Base-by-base conservation (phyloP, 176 grass and related monocot species). In the Carex myosuroides region DNA sequence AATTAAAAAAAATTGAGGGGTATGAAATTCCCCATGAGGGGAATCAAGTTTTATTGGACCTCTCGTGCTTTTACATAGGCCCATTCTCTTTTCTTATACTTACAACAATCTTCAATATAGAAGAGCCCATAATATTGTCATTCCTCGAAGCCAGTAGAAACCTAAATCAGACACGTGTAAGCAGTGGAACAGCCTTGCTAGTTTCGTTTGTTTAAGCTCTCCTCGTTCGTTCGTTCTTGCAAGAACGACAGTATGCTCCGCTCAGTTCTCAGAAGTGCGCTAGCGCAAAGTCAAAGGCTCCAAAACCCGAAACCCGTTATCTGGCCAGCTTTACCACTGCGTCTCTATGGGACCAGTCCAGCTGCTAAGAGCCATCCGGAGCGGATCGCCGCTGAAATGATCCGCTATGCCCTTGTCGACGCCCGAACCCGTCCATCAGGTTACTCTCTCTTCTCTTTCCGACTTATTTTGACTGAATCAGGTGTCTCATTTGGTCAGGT, bases 321-420 rank as follows among this genome's bases (percentile, higher is more conserved):
- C 84, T 78, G 6, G n/a, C 44, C 63, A 18, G 55, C 20, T 22
- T 68, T 8, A 0, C 65, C 29, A 17, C 68, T 54, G 74, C 70
- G 50, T 0, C 59, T 59, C 81, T 83, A 84, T 79, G 57, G 63
- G 9, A 80, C 62, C 46, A 70, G 37, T 20, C 16, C 30, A 70
- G 66, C 59, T 46, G 61, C 66, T 63, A 87, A 9, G 41, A 85
- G 88, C 54, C 89, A 92, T 78, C 55, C 86, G 10, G 83, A 89
- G 80, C 83, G 85, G 71, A 86, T 93, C 72, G 94, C 90, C 77
- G 84, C 85, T 65, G 88, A 94, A 67, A 95, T 98, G 92, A 90
- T 95, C 75, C 87, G 87, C 11, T 95, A 95, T 90, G 91, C 95
- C 29, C 86, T 95, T 60, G 86, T 89, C 29, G 85, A 86, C 69